Base-by-base conservation (phyloP, 2,329 filamentous ascomycete species). In the Phialophora verrucosa region DNA sequence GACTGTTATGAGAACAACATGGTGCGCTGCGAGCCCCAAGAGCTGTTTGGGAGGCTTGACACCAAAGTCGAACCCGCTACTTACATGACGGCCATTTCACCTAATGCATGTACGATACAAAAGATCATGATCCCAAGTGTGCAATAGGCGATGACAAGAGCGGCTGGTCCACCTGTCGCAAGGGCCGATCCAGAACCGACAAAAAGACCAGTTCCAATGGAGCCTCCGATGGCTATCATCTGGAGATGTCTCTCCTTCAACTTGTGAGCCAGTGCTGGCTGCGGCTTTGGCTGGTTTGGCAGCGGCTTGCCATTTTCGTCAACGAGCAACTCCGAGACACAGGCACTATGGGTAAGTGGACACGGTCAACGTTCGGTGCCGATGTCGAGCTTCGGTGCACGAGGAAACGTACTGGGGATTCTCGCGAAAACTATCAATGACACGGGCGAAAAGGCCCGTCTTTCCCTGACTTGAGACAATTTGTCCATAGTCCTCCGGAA, bases 201-300 rank as follows among this genome's bases (percentile, higher is more conserved):
- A 76, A 97, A 97, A 2, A 97, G 83, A 71, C 93, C 93, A 31
- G 91, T 93, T 87, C 91, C 91, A 74, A 97, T 96, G 7, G 91
- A 94, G 51, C 93, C 93, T 73, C 93, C 93, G 71, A 97, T 96
- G 17, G 93, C 58, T 27, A 60, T 60, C 58, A 60, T 60, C 47
- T 60, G 93, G 76, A 97, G 76, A 81, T 97, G 94, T 56, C 92
- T 85, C 25, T 89, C 88, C 79, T 95, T 94, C 71, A 96, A 80
- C 76, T 88, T 89, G 73, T 92, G 84, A 60, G 90, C 87, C 57
- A 98, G 83, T 90, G 69, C 88, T 85, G 1, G 91, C 90, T 0
- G 92, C 94, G 35, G 83, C 84, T 7, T 79, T 60, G 76, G 76
- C 75, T 92, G 89, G 69, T 91, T 79, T 75, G 91, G 84, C 74